Evolutionary conservation across 1,284 basidiomycete genomes (phyloP), one percentile per base, ranked within the genome.

Genomic region (Gomphus bonarii): DNA sequence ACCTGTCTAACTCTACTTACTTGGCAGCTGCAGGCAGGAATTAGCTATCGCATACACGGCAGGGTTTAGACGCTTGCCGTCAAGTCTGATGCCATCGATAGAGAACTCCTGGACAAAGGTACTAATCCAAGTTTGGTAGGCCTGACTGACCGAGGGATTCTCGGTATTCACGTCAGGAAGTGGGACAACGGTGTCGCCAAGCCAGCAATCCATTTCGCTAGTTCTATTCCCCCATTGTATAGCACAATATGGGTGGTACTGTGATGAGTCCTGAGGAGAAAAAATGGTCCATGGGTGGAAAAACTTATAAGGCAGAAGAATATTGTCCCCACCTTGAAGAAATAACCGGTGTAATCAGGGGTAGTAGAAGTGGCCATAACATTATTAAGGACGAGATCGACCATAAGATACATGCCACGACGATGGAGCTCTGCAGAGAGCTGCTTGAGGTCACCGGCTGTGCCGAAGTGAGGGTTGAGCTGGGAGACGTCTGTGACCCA

Each of bases 341-440:
- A 72, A 68, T 80, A 85, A 0, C 66, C 65, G 10, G 80, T 79
- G 59, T 76, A 76, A 65, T 82, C 77, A 8, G 83, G 81, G 7
- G 73, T 75, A 43, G 71, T 74, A 9, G 78, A 74, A 8, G 77
- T 76, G 3, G 82, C 71, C 67, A 84, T 87, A 50, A 88, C 78
- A 67, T 86, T 82, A 69, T 90, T 89, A 31, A 87, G 79, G 38
- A 88, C 86, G 50, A 90, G 72, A 65, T 90, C 87, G 59, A 89
- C 80, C 88, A 90, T 89, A 61, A 88, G 72, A 65, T 81, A 83
- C 85, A 90, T 90, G 52, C 75, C 75, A 43, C 86, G 77, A 30
- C 72, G 70, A 67, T 91, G 88, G 14, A 90, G 65, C 54, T 82
- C 85, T 14, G 72, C 70, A 30, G 77, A 76, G 46, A 90, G 75